Evolutionary conservation across 75 land plant species (phyloP), one percentile per base, ranked within the genome.

Genomic region (Sequoia sempervirens): DNA sequence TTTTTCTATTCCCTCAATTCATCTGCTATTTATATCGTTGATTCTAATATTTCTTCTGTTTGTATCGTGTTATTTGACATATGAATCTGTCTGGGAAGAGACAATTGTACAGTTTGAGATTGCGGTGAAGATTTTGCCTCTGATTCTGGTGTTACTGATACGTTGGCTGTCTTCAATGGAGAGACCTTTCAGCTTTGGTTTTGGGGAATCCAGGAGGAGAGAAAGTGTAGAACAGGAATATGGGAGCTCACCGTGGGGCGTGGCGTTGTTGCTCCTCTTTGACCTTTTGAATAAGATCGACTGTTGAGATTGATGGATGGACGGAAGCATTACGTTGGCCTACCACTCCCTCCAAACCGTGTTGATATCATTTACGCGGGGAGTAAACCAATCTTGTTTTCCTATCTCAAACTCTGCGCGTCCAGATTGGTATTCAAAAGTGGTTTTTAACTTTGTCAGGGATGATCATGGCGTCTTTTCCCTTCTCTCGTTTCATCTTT

Each of bases 181-280:
- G 10, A 4, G 46, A 34, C 75, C 68, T 41, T 84, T 86, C 66
- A 70, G 37, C 36, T 46, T n/a, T 34, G 52, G 69, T 5, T 81
- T 81, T 18, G 82, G 32, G 61, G 87, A 80, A 14, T n/a, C 61
- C 7, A 85, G 88, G 66, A 56, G 70, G 40, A 68, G 81, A 32
- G 30, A 58, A 38, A 26, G 8, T 37, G 43, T 38, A 41, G 64
- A 82, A 36, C 61, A 78, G 34, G 53, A 30, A 30, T 52, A 26
- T 18, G 93, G 91, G 0, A 52, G 86, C 82, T 90, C 91, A 32
- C 93, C 93, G 41, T 92, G 91, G 93, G 91, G 88, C 58, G 93
- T 90, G 8, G 91, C 88, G 2, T 88, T 87, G 9, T 40, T 88
- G 58, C 83, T 92, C 13, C 74, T 92, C n/a, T n/a, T n/a, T n/a